phyloP scores from a whole-genome alignment of 2,329 filamentous ascomycete species.

The Trichoderma sp. region DNA sequence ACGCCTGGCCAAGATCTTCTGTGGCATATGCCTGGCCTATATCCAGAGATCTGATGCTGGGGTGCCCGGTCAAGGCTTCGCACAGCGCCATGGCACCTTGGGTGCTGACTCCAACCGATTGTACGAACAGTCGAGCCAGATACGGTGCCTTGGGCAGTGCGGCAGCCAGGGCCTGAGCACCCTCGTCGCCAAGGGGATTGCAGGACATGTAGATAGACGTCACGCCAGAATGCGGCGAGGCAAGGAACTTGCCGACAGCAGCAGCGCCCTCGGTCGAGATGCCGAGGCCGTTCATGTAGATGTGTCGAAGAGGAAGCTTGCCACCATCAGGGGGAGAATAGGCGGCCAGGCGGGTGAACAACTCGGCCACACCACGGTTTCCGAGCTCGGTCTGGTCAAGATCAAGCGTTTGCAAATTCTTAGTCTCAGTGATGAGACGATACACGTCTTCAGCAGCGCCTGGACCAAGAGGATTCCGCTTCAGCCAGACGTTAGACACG shows the following conservation, averaged over 20 bases:
- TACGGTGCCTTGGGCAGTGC: constrained; percentile 36
- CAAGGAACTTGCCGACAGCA: constrained; percentile 38
- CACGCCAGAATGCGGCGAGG: constrained; percentile 36
- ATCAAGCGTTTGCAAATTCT: constrained; percentile 50
- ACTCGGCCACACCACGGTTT: constrained; percentile 45
- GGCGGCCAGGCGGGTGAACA: constrained; percentile 43
- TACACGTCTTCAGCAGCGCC: constrained; percentile 43
- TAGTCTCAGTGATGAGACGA: constrained; percentile 45
- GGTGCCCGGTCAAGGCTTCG: constrained; percentile 38
- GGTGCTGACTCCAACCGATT: constrained; percentile 47
- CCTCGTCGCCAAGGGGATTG: constrained; percentile 41
- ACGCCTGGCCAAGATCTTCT: constrained; percentile 46
- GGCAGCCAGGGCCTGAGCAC: constrained; percentile 33
- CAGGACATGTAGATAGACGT: constrained; percentile 41
- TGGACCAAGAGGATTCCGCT: constrained; percentile 52
- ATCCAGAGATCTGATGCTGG: constrained; percentile 42
- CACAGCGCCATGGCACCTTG: constrained; percentile 42
- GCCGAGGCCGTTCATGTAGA: constrained; percentile 42
- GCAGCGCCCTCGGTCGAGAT: constrained; percentile 34
- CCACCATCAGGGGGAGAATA: constrained; percentile 32
- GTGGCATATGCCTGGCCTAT: constrained; percentile 51
- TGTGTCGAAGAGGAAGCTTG: constrained; percentile 36
- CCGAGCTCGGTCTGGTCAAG: constrained; percentile 56
- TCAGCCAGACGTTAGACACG: constrained; percentile 55
- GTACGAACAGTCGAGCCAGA: constrained; percentile 41